Base-by-base conservation (phyloP, 75 land plant genomes). In the Sequoia sempervirens region DNA sequence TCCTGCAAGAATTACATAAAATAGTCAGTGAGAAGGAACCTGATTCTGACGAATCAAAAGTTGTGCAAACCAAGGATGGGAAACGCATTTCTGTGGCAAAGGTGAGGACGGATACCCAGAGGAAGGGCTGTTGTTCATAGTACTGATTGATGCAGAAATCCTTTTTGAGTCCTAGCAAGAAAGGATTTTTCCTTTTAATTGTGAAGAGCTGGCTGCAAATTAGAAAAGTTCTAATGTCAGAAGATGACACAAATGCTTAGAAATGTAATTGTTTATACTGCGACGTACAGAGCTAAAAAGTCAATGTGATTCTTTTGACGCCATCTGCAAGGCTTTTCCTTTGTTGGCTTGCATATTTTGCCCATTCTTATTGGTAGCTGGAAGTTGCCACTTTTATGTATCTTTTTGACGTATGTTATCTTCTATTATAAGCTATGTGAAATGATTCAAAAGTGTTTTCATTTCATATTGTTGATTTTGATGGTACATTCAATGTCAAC, bases 1-100 rank as follows among this genome's bases (percentile, higher is more conserved):
- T 90, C 37, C 72, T 92, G 75, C 86, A 86, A 6, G 91, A 92
- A 82, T 85, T 92, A 8, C 90, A 90, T 80, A 89, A 83, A 37
- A 87, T 92, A 47, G 79, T 92, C 46, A 92, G 88, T 87, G 90
- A 90, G 85, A 88, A 92, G 80, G 93, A 91, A 23, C 86, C 89
- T 50, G 89, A 89, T 64, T 91, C 91, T 7, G 92, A 90, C 61
- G 89, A 92, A 75, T 87, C 86, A 53, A 85, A 91, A 26, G 82
- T 47, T 4, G 47, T 26, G 28, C 26, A 64, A 26, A 64, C 68
- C 68, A n/a, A 64, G 11, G 73, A 70, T 32, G 73, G 73, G 73
- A 70, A 70, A 30, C 73, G 73, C 36, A 32, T 70, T 28, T 70
- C 13, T 11, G 32, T 70, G 32, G 73, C 73, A 70, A 70, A 70